Percentiles rank a stretch among this genome's conserved stretches.
Evolutionary conservation across 306 rosid genomes (phyloP).

Genomic region (Oemleria cerasiformis): DNA sequence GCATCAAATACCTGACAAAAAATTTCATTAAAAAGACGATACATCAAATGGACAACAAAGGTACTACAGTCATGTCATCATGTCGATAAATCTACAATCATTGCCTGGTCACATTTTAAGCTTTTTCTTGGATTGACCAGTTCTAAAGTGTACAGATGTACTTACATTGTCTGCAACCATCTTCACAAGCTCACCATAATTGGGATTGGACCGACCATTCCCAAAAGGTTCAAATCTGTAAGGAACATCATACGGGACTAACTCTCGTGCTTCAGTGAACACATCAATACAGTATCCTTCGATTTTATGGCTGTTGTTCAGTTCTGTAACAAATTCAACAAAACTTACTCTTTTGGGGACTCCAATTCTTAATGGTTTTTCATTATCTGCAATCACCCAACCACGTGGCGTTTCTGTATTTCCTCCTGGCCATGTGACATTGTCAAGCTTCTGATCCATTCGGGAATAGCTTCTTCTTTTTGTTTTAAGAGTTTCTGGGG

Average conservation of each 20-base stretch:
- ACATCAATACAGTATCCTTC: constrained; percentile 78
- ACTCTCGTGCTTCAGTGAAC: constrained; percentile 59
- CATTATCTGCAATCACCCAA: constrained; percentile 76
- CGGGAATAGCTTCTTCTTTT: constrained; percentile 24
- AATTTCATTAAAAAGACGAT: constrained; percentile 9
- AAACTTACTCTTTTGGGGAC: constrained; percentile 90
- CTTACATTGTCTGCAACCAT: constrained; percentile 64
- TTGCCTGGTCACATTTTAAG: background rate
- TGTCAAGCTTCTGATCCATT: constrained; percentile 58
- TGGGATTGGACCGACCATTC: constrained; percentile 71
- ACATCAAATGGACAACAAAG: background rate
- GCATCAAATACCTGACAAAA: constrained; percentile 78
- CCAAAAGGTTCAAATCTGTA: constrained; percentile 66
- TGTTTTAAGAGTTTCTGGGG: constrained; percentile 45
- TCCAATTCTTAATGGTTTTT: constrained; percentile 74
- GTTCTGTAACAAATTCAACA: constrained; percentile 70
- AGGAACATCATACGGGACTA: constrained; percentile 78
- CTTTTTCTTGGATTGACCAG: constrained; percentile 5
- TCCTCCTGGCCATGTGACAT: constrained; percentile 91
- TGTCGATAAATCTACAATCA: too few species aligned
- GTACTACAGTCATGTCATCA: background rate
- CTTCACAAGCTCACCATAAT: constrained; percentile 60
- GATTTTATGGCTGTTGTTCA: constrained; percentile 37
- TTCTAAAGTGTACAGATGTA: constrained; percentile 13
- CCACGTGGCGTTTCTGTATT: constrained; percentile 74